phyloP scores from a whole-genome alignment of 805 yeast species.

The Vanderwaltozyma yarrowii region DNA sequence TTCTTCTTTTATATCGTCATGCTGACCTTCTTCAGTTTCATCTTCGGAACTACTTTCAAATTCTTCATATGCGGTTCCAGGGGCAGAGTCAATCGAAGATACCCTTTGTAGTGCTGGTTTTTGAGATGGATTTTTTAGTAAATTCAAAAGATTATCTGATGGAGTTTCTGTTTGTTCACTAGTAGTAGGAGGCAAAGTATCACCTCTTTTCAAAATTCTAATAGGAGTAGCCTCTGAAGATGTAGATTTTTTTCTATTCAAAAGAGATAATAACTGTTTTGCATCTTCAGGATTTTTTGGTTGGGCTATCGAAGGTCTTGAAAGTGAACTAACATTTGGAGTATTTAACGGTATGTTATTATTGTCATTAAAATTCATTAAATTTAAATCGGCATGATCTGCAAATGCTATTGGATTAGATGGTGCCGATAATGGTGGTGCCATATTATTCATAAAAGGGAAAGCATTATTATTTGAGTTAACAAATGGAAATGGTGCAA shows the following conservation, averaged over 20 bases:
- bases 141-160: constrained; percentile 11
- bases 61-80: constrained; percentile 12
- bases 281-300: constrained; percentile 7
- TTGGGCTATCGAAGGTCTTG: constrained; percentile 29
- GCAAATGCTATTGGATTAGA: constrained; percentile 4
- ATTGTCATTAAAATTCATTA: background rate
- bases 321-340: constrained; percentile 33
- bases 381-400: background rate
- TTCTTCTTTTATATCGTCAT: background rate
- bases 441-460: background rate
- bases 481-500: constrained; percentile 27
- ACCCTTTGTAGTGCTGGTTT: no score
- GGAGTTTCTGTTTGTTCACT: constrained; percentile 5
- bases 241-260: constrained; percentile 22
- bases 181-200: background rate
- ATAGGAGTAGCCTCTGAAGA: background rate
- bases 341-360: constrained; percentile 15
- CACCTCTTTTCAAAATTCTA: constrained; percentile 1
- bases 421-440: constrained; percentile 2
- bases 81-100: background rate
- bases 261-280: constrained; percentile 30
- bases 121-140: constrained; percentile 4
- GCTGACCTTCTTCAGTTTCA: constrained; percentile 2
- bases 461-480: constrained; percentile 9
- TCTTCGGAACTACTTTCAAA: constrained; percentile 24